Conservation (phyloP, 208 protist genomes). For the Leishmania major region DNA sequence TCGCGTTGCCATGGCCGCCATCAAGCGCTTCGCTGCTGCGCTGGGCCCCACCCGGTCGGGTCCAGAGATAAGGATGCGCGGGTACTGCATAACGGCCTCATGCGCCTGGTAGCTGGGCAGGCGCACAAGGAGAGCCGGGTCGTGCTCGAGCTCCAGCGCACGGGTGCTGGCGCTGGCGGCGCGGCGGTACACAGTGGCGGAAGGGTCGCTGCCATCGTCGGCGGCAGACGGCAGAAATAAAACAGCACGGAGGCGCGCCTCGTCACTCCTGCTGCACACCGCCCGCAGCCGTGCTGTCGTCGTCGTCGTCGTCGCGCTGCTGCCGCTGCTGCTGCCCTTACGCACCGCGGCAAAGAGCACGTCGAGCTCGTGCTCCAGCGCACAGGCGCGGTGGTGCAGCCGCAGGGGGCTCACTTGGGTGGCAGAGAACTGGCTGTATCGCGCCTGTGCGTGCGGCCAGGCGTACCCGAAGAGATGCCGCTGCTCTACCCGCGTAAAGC, state of each 20-base stretch:
- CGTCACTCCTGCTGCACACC: neutral
- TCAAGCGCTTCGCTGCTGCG: constrained; percentile 39
- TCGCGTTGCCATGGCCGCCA: constrained; percentile 34
- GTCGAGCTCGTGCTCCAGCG: constrained; percentile 67
- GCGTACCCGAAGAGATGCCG: constrained; percentile 47
- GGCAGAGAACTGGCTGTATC: constrained; percentile 52
- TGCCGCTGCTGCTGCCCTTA: neutral
- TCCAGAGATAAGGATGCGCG: constrained; percentile 75
- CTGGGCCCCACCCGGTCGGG: constrained; percentile 37
- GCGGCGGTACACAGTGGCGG: constrained; percentile 4
- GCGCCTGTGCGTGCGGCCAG: constrained; percentile 52
- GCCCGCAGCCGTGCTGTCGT: neutral
- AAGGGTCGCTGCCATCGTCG: constrained; percentile 8
- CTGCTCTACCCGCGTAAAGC: constrained; percentile 23
- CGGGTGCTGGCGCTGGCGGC: constrained; percentile 8
- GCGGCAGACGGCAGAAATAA: constrained; percentile 15
- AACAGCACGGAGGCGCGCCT: constrained; percentile 3
- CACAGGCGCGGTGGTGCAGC: constrained; percentile 59
- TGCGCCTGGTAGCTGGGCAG: constrained; percentile 18
- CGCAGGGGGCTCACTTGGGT: constrained; percentile 78
- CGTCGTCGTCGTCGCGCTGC: neutral
- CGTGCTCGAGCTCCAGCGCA: constrained; percentile 15
- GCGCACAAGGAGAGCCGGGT: constrained; percentile 17
- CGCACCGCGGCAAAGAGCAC: constrained; percentile 42
- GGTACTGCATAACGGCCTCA: constrained; percentile 49